Evolutionary conservation across 495 filamentous ascomycete species (phyloP).

Genomic region (Stereocaulon alpinum): DNA sequence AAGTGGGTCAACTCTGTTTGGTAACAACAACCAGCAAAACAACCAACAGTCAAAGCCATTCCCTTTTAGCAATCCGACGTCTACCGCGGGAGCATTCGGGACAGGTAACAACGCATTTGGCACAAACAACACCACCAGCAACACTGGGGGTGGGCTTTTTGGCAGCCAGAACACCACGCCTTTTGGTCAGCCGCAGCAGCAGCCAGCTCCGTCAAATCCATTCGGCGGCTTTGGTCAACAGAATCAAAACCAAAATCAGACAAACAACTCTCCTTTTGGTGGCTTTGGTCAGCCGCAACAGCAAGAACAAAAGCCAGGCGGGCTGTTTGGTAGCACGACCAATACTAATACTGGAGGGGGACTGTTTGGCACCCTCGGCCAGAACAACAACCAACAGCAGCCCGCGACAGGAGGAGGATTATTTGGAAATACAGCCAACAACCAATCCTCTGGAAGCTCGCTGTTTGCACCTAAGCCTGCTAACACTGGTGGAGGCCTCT

Average conservation of each 20-base stretch:
- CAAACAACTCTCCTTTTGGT: constrained; percentile 29
- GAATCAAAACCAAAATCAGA: constrained; percentile 32
- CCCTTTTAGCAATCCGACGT: constrained; percentile 17
- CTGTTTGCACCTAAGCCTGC: constrained; percentile 35
- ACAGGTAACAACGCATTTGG: constrained; percentile 23
- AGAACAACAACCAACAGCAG: constrained; percentile 29
- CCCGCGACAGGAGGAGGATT: constrained; percentile 28
- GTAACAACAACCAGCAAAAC: constrained; percentile 31
- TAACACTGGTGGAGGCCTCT: constrained; percentile 35
- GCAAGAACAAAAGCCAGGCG: constrained; percentile 37
- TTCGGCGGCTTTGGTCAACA: constrained; percentile 32
- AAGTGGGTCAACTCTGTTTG: constrained; percentile 36
- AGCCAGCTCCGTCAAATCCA: constrained; percentile 20
- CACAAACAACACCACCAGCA: constrained; percentile 29
- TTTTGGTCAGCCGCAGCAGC: constrained; percentile 15
- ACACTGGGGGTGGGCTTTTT: constrained; percentile 24
- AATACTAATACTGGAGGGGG: constrained; percentile 21
- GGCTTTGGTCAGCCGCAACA: constrained; percentile 39
- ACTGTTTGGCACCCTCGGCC: constrained; percentile 36
- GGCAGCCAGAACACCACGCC: constrained; percentile 13
- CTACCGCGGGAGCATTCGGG: constrained; percentile 45
- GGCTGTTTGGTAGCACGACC: constrained; percentile 39
- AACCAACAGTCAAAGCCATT: constrained; percentile 17
- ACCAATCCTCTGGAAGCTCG: constrained; percentile 22
- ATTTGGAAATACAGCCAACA: constrained; percentile 32